Base-by-base conservation (phyloP, 73 alveolate species). In the Breviolum minutum region DNA sequence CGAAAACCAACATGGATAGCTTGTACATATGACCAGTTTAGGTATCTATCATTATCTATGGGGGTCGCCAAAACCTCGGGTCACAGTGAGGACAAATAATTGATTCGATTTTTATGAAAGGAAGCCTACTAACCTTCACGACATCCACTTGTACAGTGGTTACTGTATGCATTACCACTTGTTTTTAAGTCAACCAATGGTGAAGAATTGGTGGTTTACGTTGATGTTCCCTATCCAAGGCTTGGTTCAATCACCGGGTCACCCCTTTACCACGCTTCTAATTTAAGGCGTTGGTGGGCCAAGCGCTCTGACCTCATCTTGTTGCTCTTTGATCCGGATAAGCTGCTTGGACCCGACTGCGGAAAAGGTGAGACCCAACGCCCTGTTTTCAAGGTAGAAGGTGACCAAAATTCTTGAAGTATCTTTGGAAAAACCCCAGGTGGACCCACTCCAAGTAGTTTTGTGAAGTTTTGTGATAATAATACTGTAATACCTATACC, bases 261-360 rank as follows among this genome's bases (percentile, higher is more conserved):
- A n/a, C n/a, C n/a, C n/a, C n/a, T n/a, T n/a, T n/a, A n/a, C n/a
- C n/a, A n/a, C n/a, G n/a, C n/a, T n/a, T n/a, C n/a, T n/a, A n/a
- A n/a, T n/a, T 19, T 14, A 26, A 83, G 92, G 73, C 95, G 95
- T 6, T 88, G 95, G 95, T 88, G 83, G 83, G 95, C 95, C 17
- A 88, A 88, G 62, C 95, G 95, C 48, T 66, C 95, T 70, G 95
- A 88, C 19, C 80, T 88, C 66, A 88, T 88, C 68, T 32, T 88
- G 95, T 70, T 88, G 68, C 85, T 88, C 62, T 88, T 88, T n/a
- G 95, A 88, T 30, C 95, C 95, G n/a, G 95, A 88, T 61, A 66
- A 70, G 83, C 24, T 68, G 26, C 70, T 48, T 16, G 71, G 85
- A 19, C 62, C 62, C 24, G 20, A 29, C 26, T 14, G 62, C 86